Evolutionary conservation across 208 protist species (phyloP), one percentile per base, ranked within the genome.

Genomic region (Leptomonas seymouri): DNA sequence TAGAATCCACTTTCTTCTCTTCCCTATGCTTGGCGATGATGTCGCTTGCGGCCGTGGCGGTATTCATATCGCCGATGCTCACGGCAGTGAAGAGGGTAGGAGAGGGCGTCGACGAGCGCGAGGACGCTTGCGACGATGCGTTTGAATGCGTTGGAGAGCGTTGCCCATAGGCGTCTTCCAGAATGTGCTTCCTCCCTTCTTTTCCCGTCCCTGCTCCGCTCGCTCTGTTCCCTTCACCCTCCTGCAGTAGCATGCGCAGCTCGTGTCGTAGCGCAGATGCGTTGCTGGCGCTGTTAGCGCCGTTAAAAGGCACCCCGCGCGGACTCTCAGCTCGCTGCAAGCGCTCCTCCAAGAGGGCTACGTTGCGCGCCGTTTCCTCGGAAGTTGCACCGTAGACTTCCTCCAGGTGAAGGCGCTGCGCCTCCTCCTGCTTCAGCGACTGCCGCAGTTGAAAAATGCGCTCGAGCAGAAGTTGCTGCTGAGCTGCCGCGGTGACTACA

Each of bases 321-420:
- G 66, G 46, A 21, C 39, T 71, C 14, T 72, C 57, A 8, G 70
- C 71, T 14, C 79, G 72, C 45, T 72, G 70, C 46, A 89, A 71
- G 2, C 76, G 81, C 53, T 69, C 53, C 63, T 93, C 84, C 53
- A 90, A 67, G 21, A 85, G 62, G n/a, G 68, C 50, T 30, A 86
- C 71, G 56, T 75, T 71, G 12, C 73, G 57, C 49, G 79, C 71
- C 21, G 77, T 80, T 48, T 79, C 74, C 46, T 74, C 49, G 3
- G 71, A 31, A 23, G 71, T 69, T 21, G 75, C 66, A 23, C 85
- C 79, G 39, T 66, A 84, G 28, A 76, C 59, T 59, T 87, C 77
- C 66, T 93, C 84, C 14, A 80, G 71, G 36, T 80, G 57, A 14
- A 90, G 75, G 12, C 84, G 76, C 66, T 85, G 68, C 41, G 69